Evolutionary conservation across 257 asterid genomes (phyloP).

Genomic region (Avicennia marina): DNA sequence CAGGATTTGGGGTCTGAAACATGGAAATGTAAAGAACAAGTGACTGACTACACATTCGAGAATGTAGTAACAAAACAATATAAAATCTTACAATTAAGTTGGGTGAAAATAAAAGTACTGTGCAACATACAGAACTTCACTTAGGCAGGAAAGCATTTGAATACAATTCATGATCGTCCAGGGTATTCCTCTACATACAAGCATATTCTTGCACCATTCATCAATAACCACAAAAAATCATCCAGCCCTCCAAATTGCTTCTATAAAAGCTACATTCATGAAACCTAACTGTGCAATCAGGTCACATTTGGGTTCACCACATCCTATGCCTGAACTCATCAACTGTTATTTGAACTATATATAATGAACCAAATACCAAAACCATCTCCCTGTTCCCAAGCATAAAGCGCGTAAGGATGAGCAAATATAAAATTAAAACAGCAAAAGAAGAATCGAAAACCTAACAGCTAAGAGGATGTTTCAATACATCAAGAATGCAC

Average conservation of each 20-base stretch:
- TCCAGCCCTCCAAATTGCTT: neutral
- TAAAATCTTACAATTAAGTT: constrained; percentile 3
- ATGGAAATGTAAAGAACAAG: constrained; percentile 8
- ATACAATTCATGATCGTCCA: neutral
- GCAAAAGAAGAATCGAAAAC: neutral
- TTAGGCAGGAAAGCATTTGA: neutral
- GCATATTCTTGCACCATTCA: constrained; percentile 2
- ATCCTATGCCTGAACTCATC: constrained; percentile 7
- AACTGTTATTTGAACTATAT: neutral
- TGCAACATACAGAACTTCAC: too few relatives aligned
- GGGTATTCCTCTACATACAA: neutral
- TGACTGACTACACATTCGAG: neutral
- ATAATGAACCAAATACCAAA: neutral
- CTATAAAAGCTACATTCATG: neutral
- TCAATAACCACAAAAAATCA: neutral
- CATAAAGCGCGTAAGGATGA: neutral
- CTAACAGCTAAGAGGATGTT: neutral
- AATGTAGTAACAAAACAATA: neutral
- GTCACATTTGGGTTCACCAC: neutral
- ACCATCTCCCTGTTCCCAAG: neutral
- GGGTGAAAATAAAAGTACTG: neutral
- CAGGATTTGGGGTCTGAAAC: constrained; percentile 94
- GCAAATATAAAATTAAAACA: neutral
- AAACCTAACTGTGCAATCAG: constrained; percentile 7
- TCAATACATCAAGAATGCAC: constrained; percentile 1